Conservation (phyloP, 139 green algal species). For the Picochlorum sp. region DNA sequence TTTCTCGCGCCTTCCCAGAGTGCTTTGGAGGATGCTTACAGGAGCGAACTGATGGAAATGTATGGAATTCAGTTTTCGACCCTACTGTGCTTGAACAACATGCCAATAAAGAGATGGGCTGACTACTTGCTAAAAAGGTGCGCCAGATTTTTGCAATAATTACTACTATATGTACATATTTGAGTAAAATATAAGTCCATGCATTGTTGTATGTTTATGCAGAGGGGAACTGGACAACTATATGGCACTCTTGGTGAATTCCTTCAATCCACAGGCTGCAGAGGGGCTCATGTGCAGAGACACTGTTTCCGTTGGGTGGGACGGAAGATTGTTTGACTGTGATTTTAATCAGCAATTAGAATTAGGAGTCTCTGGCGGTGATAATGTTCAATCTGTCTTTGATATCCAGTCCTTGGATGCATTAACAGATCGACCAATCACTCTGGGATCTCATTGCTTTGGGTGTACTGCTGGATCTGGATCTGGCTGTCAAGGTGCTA, state of each 20-base stretch:
- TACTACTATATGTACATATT: background rate
- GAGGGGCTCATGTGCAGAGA: constrained; percentile 62
- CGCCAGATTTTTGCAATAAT: no score
- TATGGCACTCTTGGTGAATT: constrained; percentile 76
- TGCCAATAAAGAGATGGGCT: constrained; percentile 96
- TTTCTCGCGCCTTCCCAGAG: constrained; percentile 49
- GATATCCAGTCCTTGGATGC: constrained; percentile 62
- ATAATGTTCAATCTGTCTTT: constrained; percentile 57
- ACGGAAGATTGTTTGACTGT: constrained; percentile 90
- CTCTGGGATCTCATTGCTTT: constrained; percentile 85
- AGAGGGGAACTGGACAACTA: constrained; percentile 62
- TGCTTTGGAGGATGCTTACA: constrained; percentile 29
- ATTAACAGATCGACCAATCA: constrained; percentile 55
- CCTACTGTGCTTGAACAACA: constrained; percentile 96
- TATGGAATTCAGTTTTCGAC: constrained; percentile 80
- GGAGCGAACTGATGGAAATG: constrained; percentile 43
- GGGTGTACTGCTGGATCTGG: constrained; percentile 88
- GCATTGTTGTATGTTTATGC: background rate
- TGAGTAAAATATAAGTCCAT: background rate
- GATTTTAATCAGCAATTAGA: constrained; percentile 99
- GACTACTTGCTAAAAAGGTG: constrained; percentile 52
- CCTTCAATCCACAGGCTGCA: constrained; percentile 76
- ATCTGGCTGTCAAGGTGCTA: constrained; percentile 63
- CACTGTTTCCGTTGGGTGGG: constrained; percentile 78
- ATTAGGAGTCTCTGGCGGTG: constrained; percentile 25